Percentiles rank a stretch among this genome's conserved stretches.
Evolutionary conservation across 2,329 filamentous ascomycete species (phyloP).

Genomic region (Tolypocladium nubicola): DNA sequence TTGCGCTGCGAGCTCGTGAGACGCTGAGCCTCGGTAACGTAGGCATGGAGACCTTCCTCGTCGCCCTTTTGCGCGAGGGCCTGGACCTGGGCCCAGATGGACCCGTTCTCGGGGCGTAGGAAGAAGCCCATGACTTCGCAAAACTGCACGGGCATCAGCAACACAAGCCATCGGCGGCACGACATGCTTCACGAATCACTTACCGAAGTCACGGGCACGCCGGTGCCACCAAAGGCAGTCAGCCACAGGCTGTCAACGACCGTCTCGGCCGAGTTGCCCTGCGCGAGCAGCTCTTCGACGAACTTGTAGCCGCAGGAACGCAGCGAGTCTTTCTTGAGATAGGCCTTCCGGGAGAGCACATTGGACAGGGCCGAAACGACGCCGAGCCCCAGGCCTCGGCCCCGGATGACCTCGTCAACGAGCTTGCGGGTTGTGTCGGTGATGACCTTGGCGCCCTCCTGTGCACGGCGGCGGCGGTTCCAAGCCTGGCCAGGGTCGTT

Average conservation of each 20-base stretch:
- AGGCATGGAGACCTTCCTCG: conserved; percentile 21
- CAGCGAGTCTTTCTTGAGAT: conserved; percentile 24
- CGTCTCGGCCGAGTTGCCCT: conserved; percentile 19
- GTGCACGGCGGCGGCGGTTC: conserved; percentile 31
- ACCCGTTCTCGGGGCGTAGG: conserved; percentile 25
- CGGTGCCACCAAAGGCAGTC: conserved; percentile 28
- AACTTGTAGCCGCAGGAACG: conserved; percentile 27
- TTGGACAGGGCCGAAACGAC: conserved; percentile 16
- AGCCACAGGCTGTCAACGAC: conserved; percentile 27
- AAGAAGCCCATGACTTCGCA: conserved; percentile 33
- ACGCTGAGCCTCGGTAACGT: conserved; percentile 29
- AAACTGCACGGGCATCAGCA: conserved; percentile 21
- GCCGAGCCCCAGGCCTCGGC: conserved; percentile 20
- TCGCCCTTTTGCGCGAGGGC: conserved; percentile 22
- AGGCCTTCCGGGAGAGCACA: conserved; percentile 14
- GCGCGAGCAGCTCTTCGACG: conserved; percentile 23
- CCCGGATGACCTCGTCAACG: conserved; percentile 22
- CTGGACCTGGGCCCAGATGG: conserved; percentile 32
- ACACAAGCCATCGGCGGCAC: neutral
- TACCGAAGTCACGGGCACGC: conserved; percentile 26
- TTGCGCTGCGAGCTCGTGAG: conserved; percentile 28
- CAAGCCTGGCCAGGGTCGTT: conserved; percentile 35
- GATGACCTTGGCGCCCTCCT: conserved; percentile 25
- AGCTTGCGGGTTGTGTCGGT: conserved; percentile 27
- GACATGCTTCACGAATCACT: conserved; percentile 5